Evolutionary conservation across 805 yeast genomes (phyloP).

Genomic region (Ascoidea rubescens): DNA sequence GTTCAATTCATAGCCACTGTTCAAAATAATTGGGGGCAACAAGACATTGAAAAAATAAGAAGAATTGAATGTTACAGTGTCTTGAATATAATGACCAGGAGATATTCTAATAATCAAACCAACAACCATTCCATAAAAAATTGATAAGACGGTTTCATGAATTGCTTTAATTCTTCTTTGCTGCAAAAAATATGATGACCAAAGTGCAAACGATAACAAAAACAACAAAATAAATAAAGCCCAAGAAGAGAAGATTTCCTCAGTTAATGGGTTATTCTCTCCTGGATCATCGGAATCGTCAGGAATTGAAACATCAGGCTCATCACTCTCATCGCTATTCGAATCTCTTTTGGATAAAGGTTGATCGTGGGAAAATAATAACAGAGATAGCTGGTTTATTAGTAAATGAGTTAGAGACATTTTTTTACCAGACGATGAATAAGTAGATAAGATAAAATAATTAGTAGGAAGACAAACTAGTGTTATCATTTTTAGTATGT

Average conservation of each 20-base stretch:
- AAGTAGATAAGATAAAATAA: too few relatives aligned
- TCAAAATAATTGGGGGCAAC: constrained; percentile 90
- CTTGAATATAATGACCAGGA: constrained; percentile 96
- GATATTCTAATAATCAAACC: constrained; percentile 81
- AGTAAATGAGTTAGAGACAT: too few relatives aligned
- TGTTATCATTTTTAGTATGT: too few relatives aligned
- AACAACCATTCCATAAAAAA: constrained; percentile 92
- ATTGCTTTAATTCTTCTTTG: constrained; percentile 85
- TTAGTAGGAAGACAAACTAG: too few relatives aligned
- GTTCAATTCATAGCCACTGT: constrained; percentile 92
- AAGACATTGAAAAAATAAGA: constrained; percentile 87
- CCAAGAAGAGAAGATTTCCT: constrained; percentile 96
- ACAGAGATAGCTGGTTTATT: too few relatives aligned
- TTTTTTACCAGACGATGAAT: too few relatives aligned
- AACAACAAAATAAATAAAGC: constrained; percentile 79
- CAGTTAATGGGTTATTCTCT: constrained; percentile 71
- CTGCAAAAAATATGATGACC: constrained; percentile 90
- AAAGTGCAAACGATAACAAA: constrained; percentile 72
- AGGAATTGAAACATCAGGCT: constrained; percentile 20
- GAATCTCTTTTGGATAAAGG: background rate
- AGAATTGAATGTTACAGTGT: constrained; percentile 89
- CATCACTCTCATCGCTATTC: constrained; percentile 13
- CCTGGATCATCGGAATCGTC: constrained; percentile 48
- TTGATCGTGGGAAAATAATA: too few relatives aligned
- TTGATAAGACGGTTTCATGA: constrained; percentile 95